Evolutionary conservation across 345 rosid genomes (phyloP).

Genomic region (Nephelium lappaceum): DNA sequence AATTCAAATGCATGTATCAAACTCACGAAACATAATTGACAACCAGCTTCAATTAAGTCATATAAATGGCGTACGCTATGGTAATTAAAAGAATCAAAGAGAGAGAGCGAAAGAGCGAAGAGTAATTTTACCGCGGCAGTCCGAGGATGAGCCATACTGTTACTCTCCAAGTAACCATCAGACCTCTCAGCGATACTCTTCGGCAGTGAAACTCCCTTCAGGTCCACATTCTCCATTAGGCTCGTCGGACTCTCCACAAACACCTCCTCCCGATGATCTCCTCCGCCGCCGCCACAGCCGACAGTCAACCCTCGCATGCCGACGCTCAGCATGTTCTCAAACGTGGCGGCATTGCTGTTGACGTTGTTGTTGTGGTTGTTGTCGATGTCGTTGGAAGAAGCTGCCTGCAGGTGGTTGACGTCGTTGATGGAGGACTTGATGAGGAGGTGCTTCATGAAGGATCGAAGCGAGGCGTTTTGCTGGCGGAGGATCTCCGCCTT

Average conservation of each 20-base stretch:
- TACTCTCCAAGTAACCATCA: constrained; percentile 42
- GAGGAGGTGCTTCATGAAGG: constrained; percentile 41
- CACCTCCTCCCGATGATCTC: constrained; percentile 27
- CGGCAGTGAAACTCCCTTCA: constrained; percentile 45
- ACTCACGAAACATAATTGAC: background rate
- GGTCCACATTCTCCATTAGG: constrained; percentile 34
- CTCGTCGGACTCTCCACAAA: constrained; percentile 49
- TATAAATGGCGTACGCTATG: background rate
- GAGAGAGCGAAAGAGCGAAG: background rate
- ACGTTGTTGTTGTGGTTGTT: constrained; percentile 8
- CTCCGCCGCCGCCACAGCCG: constrained; percentile 16
- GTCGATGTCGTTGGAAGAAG: constrained; percentile 20
- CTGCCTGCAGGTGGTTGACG: constrained; percentile 9
- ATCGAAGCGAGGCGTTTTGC: constrained; percentile 42
- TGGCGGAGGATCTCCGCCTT: constrained; percentile 46
- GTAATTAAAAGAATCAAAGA: background rate
- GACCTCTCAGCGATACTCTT: constrained; percentile 61
- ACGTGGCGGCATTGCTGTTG: constrained; percentile 19
- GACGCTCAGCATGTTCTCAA: constrained; percentile 22
- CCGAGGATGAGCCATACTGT: constrained; percentile 32
- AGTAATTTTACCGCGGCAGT: constrained; percentile 11
- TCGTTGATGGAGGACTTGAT: constrained; percentile 40
- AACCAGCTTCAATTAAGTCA: background rate
- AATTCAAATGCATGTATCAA: background rate
- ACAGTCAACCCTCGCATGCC: constrained; percentile 31